Percentiles rank a stretch among this genome's conserved stretches.
Evolutionary conservation across 2,329 filamentous ascomycete species (phyloP).

Genomic region (Stemphylium lycopersici): DNA sequence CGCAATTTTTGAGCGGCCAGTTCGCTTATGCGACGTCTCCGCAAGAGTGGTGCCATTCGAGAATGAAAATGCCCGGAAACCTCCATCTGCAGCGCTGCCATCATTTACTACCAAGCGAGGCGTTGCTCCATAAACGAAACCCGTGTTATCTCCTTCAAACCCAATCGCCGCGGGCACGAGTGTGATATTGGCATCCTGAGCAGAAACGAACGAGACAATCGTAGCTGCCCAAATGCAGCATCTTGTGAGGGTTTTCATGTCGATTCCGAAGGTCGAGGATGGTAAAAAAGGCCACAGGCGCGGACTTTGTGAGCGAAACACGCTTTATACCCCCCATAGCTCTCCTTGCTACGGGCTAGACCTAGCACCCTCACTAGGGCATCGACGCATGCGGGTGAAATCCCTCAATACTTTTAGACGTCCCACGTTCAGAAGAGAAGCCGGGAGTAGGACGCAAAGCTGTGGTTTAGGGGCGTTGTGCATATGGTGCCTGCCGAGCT

Average conservation of each 20-base stretch:
- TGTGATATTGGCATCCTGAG: conserved; percentile 27
- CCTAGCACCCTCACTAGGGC: not conserved
- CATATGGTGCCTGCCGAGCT: conserved; percentile 18
- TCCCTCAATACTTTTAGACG: not conserved
- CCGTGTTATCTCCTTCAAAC: conserved; percentile 39
- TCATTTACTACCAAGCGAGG: conserved; percentile 36
- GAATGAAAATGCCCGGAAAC: conserved; percentile 28
- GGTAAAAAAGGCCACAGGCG: not conserved
- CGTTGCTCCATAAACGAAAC: conserved; percentile 29
- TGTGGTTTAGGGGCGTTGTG: not conserved
- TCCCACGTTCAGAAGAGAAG: conserved; percentile 2
- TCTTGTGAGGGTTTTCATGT: conserved; percentile 4
- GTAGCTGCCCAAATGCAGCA: conserved; percentile 15
- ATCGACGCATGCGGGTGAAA: not conserved
- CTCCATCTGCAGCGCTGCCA: conserved; percentile 37
- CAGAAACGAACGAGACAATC: conserved; percentile 7
- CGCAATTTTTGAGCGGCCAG: conserved; percentile 38
- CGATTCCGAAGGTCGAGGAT: not conserved
- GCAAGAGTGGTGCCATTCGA: conserved; percentile 13
- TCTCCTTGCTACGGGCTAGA: not conserved
- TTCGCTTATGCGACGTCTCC: conserved; percentile 26
- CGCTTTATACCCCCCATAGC: conserved; percentile 1
- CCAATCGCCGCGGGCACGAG: conserved; percentile 29
- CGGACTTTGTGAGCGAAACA: not conserved
- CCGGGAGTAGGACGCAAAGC: not conserved